Evolutionary conservation across 1,284 basidiomycete species (phyloP).

Genomic region (Psilocybe mexicana): DNA sequence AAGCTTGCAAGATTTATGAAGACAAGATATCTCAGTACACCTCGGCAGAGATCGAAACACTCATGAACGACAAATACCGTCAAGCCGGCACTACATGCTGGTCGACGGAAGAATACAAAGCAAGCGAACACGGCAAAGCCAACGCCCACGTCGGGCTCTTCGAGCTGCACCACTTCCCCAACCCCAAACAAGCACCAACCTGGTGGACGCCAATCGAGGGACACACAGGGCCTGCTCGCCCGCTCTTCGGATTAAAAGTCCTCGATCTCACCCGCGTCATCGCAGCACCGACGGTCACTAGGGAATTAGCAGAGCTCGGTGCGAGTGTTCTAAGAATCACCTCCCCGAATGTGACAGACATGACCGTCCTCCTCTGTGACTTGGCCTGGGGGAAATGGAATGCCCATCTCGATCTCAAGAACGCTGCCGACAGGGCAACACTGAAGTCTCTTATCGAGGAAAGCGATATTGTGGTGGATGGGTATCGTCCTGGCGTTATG

Average conservation of each 20-base stretch:
- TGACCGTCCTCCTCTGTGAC: slow-evolving; percentile 24
- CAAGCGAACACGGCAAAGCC: slow-evolving; percentile 20
- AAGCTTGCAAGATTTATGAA: slow-evolving; percentile 14
- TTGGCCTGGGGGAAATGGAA: slow-evolving; percentile 32
- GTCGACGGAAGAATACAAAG: slow-evolving; percentile 20
- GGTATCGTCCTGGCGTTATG: slow-evolving; percentile 31
- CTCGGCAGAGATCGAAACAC: slow-evolving; percentile 15
- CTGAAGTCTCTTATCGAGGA: slow-evolving; percentile 25
- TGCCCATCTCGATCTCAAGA: slow-evolving; percentile 27
- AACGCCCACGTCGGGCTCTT: slow-evolving; percentile 25
- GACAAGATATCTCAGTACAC: slow-evolving; percentile 7
- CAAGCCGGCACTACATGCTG: slow-evolving; percentile 23
- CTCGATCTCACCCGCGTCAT: slow-evolving; percentile 31
- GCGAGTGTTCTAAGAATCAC: slow-evolving; percentile 30
- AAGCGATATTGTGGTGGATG: slow-evolving; percentile 30
- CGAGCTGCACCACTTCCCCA: slow-evolving; percentile 25
- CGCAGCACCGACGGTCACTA: slow-evolving; percentile 26
- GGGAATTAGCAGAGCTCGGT: slow-evolving; percentile 30
- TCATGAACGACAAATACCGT: slow-evolving; percentile 21
- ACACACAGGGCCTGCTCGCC: slow-evolving; percentile 15
- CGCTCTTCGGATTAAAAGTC: slow-evolving; percentile 28
- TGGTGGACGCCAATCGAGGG: slow-evolving; percentile 22
- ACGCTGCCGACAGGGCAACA: slow-evolving; percentile 18
- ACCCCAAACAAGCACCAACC: slow-evolving; percentile 13
- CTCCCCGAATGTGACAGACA: slow-evolving; percentile 27